Evolutionary conservation across 176 grass and related monocot genomes (phyloP).

Genomic region (Triticum dicoccoides): DNA sequence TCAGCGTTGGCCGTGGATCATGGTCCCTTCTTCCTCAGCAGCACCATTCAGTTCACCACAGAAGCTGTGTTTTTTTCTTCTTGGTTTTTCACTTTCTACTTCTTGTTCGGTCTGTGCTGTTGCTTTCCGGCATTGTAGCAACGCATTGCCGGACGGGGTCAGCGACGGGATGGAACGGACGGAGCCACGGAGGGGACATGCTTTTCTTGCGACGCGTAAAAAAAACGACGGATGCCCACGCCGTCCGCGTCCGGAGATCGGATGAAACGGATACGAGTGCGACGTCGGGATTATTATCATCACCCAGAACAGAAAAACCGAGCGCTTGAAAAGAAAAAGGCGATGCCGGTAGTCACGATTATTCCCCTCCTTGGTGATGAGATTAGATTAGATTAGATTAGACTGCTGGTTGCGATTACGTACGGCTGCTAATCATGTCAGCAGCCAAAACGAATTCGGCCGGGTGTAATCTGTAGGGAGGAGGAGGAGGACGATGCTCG

Average conservation of each 20-base stretch:
- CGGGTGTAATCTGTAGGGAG: not conserved
- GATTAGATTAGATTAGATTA: not conserved
- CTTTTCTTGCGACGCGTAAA: constrained; percentile 16
- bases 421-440: not conserved
- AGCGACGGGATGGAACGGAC: not conserved
- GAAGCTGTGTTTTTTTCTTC: too few relatives aligned
- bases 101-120: not conserved
- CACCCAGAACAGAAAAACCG: too few relatives aligned
- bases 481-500: not conserved
- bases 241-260: constrained; percentile 11
- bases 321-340: too few relatives aligned
- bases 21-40: not conserved
- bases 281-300: constrained; percentile 12
- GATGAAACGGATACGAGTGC: not conserved
- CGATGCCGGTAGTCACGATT: too few relatives aligned
- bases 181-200: not conserved
- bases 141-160: not conserved
- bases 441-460: not conserved
- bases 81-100: not conserved
- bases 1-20: constrained; percentile 15
- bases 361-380: not conserved
- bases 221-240: not conserved
- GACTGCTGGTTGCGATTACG: not conserved
- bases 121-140: not conserved
- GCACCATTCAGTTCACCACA: not conserved